phyloP scores from a whole-genome alignment of 2,329 filamentous ascomycete species.

The Penicillium hesseltinei region DNA sequence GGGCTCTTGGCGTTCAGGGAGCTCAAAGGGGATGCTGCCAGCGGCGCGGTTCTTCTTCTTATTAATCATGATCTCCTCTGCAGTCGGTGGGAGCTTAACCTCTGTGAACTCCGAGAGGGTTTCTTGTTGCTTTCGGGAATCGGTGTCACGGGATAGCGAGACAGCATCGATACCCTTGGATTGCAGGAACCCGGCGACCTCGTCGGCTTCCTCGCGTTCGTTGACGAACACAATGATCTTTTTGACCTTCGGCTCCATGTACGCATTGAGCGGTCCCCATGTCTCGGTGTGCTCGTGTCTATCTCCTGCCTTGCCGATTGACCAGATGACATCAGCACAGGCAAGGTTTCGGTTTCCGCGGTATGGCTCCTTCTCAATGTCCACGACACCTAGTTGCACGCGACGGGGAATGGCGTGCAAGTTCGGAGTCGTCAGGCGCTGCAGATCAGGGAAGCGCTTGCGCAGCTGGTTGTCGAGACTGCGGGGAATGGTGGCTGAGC shows the following conservation, averaged over 20 bases:
- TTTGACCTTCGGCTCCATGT: slow-evolving; percentile 61
- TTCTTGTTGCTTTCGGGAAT: slow-evolving; percentile 72
- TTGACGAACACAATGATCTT: slow-evolving; percentile 96
- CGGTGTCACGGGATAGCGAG: slow-evolving; percentile 80
- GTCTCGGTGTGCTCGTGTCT: slow-evolving; percentile 31
- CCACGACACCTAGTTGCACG: slow-evolving; percentile 89
- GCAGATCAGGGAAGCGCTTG: slow-evolving; percentile 76
- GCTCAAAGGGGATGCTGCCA: slow-evolving; percentile 42
- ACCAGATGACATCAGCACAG: slow-evolving; percentile 92
- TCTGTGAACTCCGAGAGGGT: slow-evolving; percentile 72
- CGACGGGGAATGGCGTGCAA: slow-evolving; percentile 92
- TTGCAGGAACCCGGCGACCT: slow-evolving; percentile 74
- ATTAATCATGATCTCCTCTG: slow-evolving; percentile 35
- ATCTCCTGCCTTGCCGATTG: slow-evolving; percentile 76
- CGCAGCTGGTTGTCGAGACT: slow-evolving; percentile 83
- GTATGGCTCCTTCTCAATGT: slow-evolving; percentile 90
- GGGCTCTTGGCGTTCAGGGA: slow-evolving; percentile 35
- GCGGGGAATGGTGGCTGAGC: slow-evolving; percentile 91
- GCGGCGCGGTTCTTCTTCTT: slow-evolving; percentile 32
- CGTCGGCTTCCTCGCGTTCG: slow-evolving; percentile 82
- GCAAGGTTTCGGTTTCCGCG: slow-evolving; percentile 88
- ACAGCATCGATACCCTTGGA: slow-evolving; percentile 86
- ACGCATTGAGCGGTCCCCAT: slow-evolving; percentile 32
- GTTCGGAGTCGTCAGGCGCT: slow-evolving; percentile 88
- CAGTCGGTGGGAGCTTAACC: slow-evolving; percentile 35